Conservation (phyloP, 768 basidiomycete species). For the Lenzites betulinus region DNA sequence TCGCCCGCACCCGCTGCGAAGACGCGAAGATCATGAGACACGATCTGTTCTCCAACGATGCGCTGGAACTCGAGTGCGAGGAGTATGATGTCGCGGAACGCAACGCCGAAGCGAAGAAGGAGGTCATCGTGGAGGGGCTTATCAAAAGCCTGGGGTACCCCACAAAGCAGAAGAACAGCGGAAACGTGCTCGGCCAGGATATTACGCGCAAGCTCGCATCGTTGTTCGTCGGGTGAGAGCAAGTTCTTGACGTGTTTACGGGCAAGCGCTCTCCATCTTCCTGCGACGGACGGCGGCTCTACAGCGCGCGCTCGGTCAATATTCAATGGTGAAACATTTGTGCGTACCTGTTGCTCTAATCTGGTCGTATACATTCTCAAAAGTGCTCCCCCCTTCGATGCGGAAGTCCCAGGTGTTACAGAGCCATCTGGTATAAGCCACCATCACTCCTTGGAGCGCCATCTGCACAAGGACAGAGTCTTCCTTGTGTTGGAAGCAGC, state of each 20-base stretch:
- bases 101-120: background rate
- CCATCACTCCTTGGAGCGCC: constrained; percentile 8
- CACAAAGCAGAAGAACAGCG: constrained; percentile 3
- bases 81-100: background rate
- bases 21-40: constrained; percentile 4
- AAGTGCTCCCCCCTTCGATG: background rate
- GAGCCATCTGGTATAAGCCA: background rate
- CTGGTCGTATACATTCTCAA: background rate
- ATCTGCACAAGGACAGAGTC: constrained; percentile 10
- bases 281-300: constrained; percentile 16
- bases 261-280: constrained; percentile 18
- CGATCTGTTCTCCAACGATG: constrained; percentile 2
- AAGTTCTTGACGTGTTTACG: background rate
- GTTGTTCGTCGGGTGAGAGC: background rate
- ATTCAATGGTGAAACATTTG: background rate
- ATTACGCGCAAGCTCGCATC: background rate
- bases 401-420: constrained; percentile 17
- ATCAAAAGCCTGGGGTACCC: background rate
- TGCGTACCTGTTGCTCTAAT: constrained; percentile 13
- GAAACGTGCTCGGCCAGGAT: background rate
- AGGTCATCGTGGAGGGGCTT: background rate
- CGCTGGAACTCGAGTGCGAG: constrained; percentile 1
- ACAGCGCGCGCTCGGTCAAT: background rate
- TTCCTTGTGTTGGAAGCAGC: background rate
- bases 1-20: background rate